Base-by-base conservation (phyloP, 768 basidiomycete species). In the Hygrocybe punicea region DNA sequence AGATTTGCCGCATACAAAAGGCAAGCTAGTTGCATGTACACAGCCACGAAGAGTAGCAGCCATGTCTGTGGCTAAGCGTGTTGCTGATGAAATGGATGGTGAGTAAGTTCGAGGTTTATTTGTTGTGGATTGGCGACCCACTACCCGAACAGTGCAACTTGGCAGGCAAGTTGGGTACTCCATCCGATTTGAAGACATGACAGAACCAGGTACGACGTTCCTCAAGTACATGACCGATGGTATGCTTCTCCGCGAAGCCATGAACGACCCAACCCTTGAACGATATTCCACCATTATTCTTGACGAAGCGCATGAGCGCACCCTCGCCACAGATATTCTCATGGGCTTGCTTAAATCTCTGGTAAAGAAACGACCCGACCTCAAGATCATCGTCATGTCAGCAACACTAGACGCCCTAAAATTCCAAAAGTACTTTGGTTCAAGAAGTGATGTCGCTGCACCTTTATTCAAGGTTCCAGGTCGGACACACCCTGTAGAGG, bases 181-280 rank as follows among this genome's bases (percentile, higher is more conserved):
- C 4, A 98, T 98, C 66, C 92, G 96, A 70, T 99, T 98, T 70
- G 96, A 99, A 72, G 97, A 98, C 69, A 89, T 93, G 91, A 89
- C 96, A 42, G 82, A 91, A 63, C 77, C 84, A 1, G 89, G 91
- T 0, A 89, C 87, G 33, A 98, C 97, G 0, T 97, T 99, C 73
- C 79, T 99, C 61, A 98, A 97, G 70, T 98, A 99, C 77, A 97
- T 98, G 95, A 99, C 97, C 14, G 97, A 99, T 64, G 97, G 96
- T 82, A 97, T 98, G 94, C 85, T 93, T 55, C 83, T 96, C n/a
- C 86, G 94, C 17, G 94, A 97, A 76, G 94, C 93, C 4, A 99
- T 98, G 95, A 92, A 95, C 72, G 96, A 98, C 72, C 89, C 92
- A 8, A 81, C 84, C 17, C 82, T 98, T 37, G 78, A 81, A 24